Conservation (phyloP, 2,329 filamentous ascomycete species). For the Colletotrichum acutatum region DNA sequence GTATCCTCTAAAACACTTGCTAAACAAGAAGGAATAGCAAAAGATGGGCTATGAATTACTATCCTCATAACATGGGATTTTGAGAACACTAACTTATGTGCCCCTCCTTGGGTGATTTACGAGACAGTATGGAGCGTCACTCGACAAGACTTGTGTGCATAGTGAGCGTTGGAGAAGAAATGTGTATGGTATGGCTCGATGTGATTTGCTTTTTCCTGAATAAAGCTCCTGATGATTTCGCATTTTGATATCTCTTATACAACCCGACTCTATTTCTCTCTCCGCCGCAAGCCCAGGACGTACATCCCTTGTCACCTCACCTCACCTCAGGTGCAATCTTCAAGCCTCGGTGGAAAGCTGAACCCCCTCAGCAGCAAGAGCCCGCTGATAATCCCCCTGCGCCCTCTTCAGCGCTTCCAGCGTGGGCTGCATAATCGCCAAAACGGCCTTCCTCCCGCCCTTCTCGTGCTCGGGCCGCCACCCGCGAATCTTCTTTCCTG, state of each 20-base stretch:
- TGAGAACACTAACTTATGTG: not conserved
- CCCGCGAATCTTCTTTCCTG: constrained; percentile 74
- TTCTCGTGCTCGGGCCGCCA: constrained; percentile 75
- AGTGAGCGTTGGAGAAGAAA: not conserved
- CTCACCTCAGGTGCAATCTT: not conserved
- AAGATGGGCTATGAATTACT: not conserved
- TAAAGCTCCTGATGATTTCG: not conserved
- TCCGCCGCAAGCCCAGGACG: not conserved
- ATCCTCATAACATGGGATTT: not conserved
- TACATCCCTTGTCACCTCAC: not conserved
- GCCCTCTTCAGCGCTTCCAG: constrained; percentile 77
- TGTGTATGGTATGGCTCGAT: not conserved
- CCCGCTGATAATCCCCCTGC: constrained; percentile 75
- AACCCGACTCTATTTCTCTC: not conserved
- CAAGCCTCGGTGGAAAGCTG: constrained; percentile 58
- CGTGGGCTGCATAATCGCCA: constrained; percentile 80
- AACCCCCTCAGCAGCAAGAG: constrained; percentile 72
- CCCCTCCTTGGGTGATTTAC: not conserved
- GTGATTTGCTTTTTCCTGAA: not conserved
- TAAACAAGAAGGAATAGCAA: not conserved
- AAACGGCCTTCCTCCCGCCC: constrained; percentile 81
- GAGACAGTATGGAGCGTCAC: not conserved
- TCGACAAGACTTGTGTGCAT: not conserved
- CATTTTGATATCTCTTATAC: not conserved
- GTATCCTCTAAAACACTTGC: not conserved